These are phyloP conservation scores for Ganoderma lucidum DNA, from an alignment of 1,284 basidiomycete species.

Conservation along the genomic window DNA sequence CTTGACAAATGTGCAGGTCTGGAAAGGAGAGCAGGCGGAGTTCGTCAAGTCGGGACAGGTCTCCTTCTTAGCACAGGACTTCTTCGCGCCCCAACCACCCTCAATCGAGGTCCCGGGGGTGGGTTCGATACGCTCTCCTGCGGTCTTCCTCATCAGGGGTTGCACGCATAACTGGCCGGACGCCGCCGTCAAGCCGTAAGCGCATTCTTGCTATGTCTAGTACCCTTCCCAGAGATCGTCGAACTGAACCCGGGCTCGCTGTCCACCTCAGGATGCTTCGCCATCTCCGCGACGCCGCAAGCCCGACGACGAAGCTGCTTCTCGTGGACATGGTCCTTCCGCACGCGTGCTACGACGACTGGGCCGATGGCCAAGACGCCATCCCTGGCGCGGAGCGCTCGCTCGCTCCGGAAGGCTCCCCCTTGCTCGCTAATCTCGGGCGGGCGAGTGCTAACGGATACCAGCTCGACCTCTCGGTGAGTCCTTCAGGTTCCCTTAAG, in stretches of 20 bases:
- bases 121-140: slow-evolving; percentile 40
- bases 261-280: slow-evolving; percentile 21
- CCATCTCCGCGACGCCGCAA: slow-evolving; percentile 21
- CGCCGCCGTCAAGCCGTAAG: slow-evolving; percentile 50
- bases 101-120: slow-evolving; percentile 20
- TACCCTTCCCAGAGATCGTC: slow-evolving; percentile 23
- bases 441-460: slow-evolving; percentile 75
- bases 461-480: slow-evolving; percentile 75
- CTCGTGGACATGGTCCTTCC: slow-evolving; percentile 26
- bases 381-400: slow-evolving; percentile 38
- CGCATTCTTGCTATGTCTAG: background rate
- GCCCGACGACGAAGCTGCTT: slow-evolving; percentile 24
- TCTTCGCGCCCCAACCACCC: slow-evolving; percentile 68
- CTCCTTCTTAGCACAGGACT: slow-evolving; percentile 74
- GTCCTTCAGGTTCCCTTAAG: slow-evolving; percentile 26
- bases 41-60: slow-evolving; percentile 65
- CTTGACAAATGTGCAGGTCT: slow-evolving; percentile 46
- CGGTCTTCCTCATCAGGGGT: slow-evolving; percentile 76
- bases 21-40: slow-evolving; percentile 66
- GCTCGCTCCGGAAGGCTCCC: slow-evolving; percentile 53
- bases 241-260: slow-evolving; percentile 26
- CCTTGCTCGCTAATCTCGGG: slow-evolving; percentile 73
- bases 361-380: slow-evolving; percentile 35
- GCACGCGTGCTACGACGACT: slow-evolving; percentile 23
- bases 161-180: slow-evolving; percentile 81